These are phyloP conservation scores for Trichophyton schoenleinii DNA, from an alignment of 2,329 filamentous ascomycete species.

Conservation along the genomic window DNA sequence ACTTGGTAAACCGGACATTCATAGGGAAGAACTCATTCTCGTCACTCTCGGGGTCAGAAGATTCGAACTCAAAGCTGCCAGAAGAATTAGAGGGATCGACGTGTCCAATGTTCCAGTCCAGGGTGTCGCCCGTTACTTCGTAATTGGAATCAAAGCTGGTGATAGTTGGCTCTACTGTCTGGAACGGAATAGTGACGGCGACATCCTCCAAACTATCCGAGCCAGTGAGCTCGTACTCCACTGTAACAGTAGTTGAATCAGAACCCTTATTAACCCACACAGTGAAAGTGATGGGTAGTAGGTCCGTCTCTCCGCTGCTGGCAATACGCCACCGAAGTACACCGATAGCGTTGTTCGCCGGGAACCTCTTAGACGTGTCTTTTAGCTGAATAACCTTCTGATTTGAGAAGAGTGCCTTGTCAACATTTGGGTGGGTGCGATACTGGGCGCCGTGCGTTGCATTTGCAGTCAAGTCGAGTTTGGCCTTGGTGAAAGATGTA, in stretches of 20 bases:
- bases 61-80: slow-evolving; percentile 92
- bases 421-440: slow-evolving; percentile 91
- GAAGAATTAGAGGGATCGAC: slow-evolving; percentile 71
- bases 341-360: slow-evolving; percentile 82
- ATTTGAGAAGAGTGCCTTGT: slow-evolving; percentile 73
- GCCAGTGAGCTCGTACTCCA: slow-evolving; percentile 89
- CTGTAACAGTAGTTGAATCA: slow-evolving; percentile 73
- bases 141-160: slow-evolving; percentile 91
- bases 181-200: slow-evolving; percentile 74
- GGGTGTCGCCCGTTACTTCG: slow-evolving; percentile 78
- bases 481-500: slow-evolving; percentile 78
- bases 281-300: slow-evolving; percentile 88
- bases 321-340: slow-evolving; percentile 81
- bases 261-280: slow-evolving; percentile 92
- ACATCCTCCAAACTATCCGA: slow-evolving; percentile 71
- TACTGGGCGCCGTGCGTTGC: slow-evolving; percentile 78
- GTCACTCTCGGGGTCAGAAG: slow-evolving; percentile 66
- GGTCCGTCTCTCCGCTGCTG: slow-evolving; percentile 64
- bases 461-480: slow-evolving; percentile 64
- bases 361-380: slow-evolving; percentile 78
- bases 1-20: slow-evolving; percentile 79
- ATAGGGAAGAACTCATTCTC: slow-evolving; percentile 98
- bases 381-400: slow-evolving; percentile 79
- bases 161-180: slow-evolving; percentile 70
- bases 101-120: slow-evolving; percentile 87